Evolutionary conservation across 768 basidiomycete species (phyloP).

Genomic region (Thelephora aurantiotincta): DNA sequence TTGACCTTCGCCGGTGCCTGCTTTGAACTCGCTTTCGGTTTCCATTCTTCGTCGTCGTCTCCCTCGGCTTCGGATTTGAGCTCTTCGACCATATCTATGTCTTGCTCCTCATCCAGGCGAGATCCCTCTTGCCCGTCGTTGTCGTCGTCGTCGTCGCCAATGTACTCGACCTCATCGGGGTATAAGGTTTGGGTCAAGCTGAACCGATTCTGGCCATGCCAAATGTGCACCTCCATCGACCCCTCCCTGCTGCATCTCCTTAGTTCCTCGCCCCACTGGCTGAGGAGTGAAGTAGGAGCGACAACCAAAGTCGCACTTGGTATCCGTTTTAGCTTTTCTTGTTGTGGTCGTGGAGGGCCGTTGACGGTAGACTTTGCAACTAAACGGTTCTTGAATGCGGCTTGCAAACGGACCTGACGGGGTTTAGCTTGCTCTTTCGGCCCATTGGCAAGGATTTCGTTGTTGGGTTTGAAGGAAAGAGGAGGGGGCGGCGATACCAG

Average conservation of each 20-base stretch:
- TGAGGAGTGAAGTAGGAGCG: constrained; percentile 78
- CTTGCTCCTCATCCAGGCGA: too few relatives aligned
- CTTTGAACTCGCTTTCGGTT: too few relatives aligned
- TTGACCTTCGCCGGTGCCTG: too few relatives aligned
- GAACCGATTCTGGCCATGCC: constrained; percentile 82
- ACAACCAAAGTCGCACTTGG: constrained; percentile 74
- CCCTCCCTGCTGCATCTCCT: constrained; percentile 65
- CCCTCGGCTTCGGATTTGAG: too few relatives aligned
- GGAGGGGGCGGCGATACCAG: constrained; percentile 1
- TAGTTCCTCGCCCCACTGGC: constrained; percentile 95
- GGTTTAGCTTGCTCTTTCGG: constrained; percentile 19
- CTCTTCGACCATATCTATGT: too few relatives aligned
- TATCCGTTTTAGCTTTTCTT: constrained; percentile 14
- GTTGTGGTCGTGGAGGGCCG: constrained; percentile 13
- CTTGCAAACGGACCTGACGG: constrained; percentile 49
- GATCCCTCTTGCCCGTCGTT: constrained; percentile 12
- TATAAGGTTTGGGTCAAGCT: constrained; percentile 43
- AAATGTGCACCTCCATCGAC: constrained; percentile 52
- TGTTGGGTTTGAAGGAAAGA: too few relatives aligned
- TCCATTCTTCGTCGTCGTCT: too few relatives aligned
- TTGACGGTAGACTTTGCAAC: constrained; percentile 12
- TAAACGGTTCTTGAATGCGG: constrained; percentile 31
- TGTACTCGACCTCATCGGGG: too few relatives aligned
- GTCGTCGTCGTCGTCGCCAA: constrained; percentile 29
- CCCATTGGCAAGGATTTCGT: not conserved